Conservation (phyloP, 2,329 filamentous ascomycete genomes). For the Clonostachys rosea region DNA sequence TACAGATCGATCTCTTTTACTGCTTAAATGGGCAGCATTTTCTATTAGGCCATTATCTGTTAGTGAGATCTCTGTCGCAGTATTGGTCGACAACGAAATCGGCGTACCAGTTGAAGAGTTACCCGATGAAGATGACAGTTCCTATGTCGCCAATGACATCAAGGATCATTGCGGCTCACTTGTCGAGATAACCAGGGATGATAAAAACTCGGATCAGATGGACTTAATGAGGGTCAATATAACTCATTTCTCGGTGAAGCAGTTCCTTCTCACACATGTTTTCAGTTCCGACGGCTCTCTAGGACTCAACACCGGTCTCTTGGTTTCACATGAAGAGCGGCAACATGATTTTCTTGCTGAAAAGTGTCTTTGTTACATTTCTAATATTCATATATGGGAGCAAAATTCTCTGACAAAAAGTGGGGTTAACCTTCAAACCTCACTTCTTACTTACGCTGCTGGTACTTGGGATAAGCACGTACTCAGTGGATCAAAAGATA, state of each 20-base stretch:
- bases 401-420: too few relatives aligned
- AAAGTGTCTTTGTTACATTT: neutral
- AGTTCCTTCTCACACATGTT: neutral
- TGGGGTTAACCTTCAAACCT: neutral
- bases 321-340: neutral
- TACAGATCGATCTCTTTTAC: constrained; percentile 12
- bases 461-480: neutral
- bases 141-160: constrained; percentile 19
- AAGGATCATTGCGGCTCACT: constrained; percentile 18
- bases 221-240: neutral
- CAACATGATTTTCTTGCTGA: neutral
- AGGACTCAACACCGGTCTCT: neutral
- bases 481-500: neutral
- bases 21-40: constrained; percentile 23
- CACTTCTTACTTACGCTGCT: neutral
- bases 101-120: neutral
- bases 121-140: constrained; percentile 7
- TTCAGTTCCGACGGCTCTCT: neutral
- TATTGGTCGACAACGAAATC: constrained; percentile 6
- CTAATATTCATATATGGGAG: neutral
- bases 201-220: rapidly evolving
- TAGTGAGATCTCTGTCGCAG: constrained; percentile 13
- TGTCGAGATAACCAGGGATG: constrained; percentile 11
- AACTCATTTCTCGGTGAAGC: neutral
- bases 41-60: constrained; percentile 10